phyloP scores from a whole-genome alignment of 352 stramenopile genomes.

The Globisporangium yorkense region DNA sequence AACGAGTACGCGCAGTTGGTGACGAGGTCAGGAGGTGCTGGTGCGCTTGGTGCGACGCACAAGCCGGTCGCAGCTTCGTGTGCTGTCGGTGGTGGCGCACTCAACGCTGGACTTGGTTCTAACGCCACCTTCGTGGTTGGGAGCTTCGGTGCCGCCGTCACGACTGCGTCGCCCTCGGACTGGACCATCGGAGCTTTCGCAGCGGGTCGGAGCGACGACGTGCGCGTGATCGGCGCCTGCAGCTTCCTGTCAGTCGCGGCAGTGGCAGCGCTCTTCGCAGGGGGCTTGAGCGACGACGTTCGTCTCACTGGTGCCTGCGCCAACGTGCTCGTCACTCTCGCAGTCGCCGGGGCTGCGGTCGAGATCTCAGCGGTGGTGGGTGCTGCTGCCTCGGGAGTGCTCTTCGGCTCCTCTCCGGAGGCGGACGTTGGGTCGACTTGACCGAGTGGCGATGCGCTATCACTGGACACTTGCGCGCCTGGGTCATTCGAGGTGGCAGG shows the following conservation, averaged over 20 bases:
- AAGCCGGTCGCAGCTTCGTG: background rate
- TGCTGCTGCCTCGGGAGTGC: background rate
- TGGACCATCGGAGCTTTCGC: background rate
- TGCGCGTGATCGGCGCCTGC: conserved; percentile 2
- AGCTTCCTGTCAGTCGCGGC: background rate
- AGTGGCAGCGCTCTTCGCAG: background rate
- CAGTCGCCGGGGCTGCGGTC: conserved; percentile 4
- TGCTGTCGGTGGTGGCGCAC: background rate
- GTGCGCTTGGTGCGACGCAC: background rate
- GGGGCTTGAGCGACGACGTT: conserved; percentile 11
- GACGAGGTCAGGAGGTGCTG: background rate
- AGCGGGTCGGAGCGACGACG: conserved; percentile 1
- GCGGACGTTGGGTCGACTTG: too few relatives aligned
- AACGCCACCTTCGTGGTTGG: background rate
- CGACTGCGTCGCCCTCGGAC: background rate
- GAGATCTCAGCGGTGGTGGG: background rate
- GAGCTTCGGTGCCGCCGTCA: background rate
- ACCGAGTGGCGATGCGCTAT: background rate
- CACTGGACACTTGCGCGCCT: background rate
- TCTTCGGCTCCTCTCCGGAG: background rate
- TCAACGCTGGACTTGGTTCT: background rate
- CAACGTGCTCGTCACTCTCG: background rate
- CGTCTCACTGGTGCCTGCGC: conserved; percentile 9
- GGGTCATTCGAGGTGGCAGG: background rate
- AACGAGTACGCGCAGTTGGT: conserved; percentile 82